phyloP scores from a whole-genome alignment of 257 asterid genomes.

The Paraleonurus japonicus region DNA sequence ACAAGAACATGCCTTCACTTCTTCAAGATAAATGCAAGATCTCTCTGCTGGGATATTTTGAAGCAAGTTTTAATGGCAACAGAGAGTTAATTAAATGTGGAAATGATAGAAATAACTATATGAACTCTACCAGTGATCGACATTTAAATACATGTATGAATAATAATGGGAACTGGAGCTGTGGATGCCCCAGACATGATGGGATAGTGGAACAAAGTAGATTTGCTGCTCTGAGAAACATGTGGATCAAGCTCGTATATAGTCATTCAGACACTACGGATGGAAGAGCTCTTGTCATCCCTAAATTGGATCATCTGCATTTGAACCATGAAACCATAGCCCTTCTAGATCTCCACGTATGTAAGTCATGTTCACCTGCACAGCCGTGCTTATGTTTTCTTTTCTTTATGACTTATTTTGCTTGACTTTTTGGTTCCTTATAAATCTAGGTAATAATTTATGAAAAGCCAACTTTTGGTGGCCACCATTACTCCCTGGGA shows the following conservation, averaged over 20 bases:
- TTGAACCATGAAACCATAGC: slow-evolving; percentile 46
- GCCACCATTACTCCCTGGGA: slow-evolving; percentile 76
- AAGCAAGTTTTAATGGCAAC: slow-evolving; percentile 35
- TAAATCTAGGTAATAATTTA: slow-evolving; percentile 62
- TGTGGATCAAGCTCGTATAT: slow-evolving; percentile 53
- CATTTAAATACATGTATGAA: slow-evolving; percentile 13
- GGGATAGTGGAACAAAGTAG: slow-evolving; percentile 33
- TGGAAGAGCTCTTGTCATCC: slow-evolving; percentile 40
- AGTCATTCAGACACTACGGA: slow-evolving; percentile 31
- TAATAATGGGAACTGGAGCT: slow-evolving; percentile 31
- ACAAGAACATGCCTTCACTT: slow-evolving; percentile 54
- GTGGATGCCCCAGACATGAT: slow-evolving; percentile 62
- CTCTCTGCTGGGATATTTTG: slow-evolving; percentile 64
- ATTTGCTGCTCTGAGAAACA: slow-evolving; percentile 32
- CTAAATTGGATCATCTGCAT: slow-evolving; percentile 74
- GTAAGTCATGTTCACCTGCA: slow-evolving; percentile 62
- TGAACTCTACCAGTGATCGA: slow-evolving; percentile 24
- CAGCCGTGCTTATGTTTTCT: slow-evolving; percentile 13
- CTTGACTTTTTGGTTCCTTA: slow-evolving; percentile 24
- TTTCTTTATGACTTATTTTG: slow-evolving; percentile 18
- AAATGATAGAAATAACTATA: slow-evolving; percentile 17
- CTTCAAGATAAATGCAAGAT: slow-evolving; percentile 63
- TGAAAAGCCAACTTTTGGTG: slow-evolving; percentile 65
- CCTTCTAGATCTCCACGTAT: slow-evolving; percentile 90
- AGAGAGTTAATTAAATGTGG: slow-evolving; percentile 28